Conservation (phyloP, 352 stramenopile species). For the Aphanomyces stellatus region DNA sequence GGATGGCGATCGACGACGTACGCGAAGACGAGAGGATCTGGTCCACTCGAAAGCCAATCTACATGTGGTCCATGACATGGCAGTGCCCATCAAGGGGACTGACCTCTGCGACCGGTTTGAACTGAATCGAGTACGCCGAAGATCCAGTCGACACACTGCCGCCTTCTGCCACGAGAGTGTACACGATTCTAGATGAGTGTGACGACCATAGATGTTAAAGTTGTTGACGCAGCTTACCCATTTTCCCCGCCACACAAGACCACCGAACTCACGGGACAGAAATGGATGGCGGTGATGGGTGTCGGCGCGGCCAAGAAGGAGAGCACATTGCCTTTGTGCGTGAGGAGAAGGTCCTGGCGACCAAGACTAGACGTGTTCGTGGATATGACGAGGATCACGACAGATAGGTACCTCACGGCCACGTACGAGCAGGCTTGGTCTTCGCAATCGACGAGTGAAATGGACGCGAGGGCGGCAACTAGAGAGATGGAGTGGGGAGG, state of each 20-base stretch:
- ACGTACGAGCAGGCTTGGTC: slow-evolving; percentile 17
- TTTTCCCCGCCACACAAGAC: slow-evolving; percentile 6
- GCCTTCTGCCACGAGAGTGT: background rate
- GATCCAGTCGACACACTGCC: background rate
- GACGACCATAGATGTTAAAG: too few species aligned
- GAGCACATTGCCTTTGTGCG: slow-evolving; percentile 2
- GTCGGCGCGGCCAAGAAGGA: background rate
- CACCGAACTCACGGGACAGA: background rate
- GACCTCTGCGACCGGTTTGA: too few species aligned
- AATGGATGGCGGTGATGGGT: background rate
- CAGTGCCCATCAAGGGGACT: too few species aligned
- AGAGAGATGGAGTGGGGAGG: background rate
- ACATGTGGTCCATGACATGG: too few species aligned
- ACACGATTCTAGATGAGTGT: background rate
- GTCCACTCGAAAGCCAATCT: background rate
- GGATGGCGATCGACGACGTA: background rate
- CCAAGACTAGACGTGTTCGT: slow-evolving; percentile 6
- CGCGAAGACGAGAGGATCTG: background rate
- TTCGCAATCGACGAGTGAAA: slow-evolving; percentile 3
- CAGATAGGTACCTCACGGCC: background rate
- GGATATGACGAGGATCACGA: background rate
- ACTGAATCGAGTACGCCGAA: background rate
- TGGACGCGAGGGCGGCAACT: slow-evolving; percentile 1
- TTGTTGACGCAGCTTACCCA: background rate
- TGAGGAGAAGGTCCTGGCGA: slow-evolving; percentile 1